Percentiles rank a stretch among this genome's conserved stretches.
Conservation (phyloP, 805 yeast genomes). For the Candida namnaoensis region DNA sequence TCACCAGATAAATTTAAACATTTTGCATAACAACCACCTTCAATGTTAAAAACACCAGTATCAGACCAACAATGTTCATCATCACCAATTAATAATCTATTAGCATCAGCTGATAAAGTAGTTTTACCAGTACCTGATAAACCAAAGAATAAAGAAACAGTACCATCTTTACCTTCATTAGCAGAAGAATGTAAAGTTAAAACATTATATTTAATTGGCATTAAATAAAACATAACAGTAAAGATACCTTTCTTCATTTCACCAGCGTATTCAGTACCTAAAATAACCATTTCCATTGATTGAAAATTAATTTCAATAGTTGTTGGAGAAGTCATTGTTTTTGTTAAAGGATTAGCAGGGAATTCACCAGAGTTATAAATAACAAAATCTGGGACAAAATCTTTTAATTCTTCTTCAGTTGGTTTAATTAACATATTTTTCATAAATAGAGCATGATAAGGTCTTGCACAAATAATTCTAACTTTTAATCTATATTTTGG, state of each 20-base stretch:
- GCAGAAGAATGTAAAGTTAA: constrained; percentile 93
- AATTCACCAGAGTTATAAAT: constrained; percentile 98
- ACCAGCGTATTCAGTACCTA: constrained; percentile 99
- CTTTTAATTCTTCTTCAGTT: constrained; percentile 75
- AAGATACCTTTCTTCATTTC: constrained; percentile 99
- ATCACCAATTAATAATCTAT: constrained; percentile 91
- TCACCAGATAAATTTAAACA: constrained; percentile 83
- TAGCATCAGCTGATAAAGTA: constrained; percentile 92
- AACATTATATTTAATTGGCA: constrained; percentile 90
- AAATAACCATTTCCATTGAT: constrained; percentile 96
- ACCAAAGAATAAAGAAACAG: constrained; percentile 94
- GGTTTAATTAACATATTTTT: constrained; percentile 97
- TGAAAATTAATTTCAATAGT: constrained; percentile 95
- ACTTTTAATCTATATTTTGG: constrained; percentile 95
- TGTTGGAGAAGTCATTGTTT: constrained; percentile 95
- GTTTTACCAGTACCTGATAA: constrained; percentile 98
- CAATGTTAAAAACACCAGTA: constrained; percentile 96
- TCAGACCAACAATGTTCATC: constrained; percentile 99
- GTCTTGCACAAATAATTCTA: constrained; percentile 94
- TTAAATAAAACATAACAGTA: constrained; percentile 97
- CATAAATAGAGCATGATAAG: constrained; percentile 97
- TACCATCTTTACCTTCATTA: constrained; percentile 93
- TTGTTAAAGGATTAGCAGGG: constrained; percentile 95
- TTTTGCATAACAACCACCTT: constrained; percentile 99
- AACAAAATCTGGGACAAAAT: constrained; percentile 95